Conservation (phyloP, 2,329 filamentous ascomycete species). For the Fusarium transvaalense region DNA sequence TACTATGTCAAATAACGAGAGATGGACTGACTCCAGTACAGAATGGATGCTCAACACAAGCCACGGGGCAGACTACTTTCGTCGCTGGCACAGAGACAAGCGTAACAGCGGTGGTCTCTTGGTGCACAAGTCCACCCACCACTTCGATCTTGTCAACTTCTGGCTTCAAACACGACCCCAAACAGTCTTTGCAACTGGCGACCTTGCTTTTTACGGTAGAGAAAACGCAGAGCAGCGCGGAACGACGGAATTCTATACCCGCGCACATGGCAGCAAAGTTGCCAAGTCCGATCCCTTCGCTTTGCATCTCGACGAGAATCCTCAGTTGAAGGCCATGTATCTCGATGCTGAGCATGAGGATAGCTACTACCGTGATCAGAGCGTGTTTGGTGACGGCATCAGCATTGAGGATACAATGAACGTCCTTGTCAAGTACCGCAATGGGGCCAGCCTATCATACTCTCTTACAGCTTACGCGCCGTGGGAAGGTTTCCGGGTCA, state of each 20-base stretch:
- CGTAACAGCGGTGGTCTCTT: constrained; percentile 70
- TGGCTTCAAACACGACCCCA: constrained; percentile 68
- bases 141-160: constrained; percentile 74
- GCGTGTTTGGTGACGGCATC: constrained; percentile 72
- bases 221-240: constrained; percentile 71
- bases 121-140: constrained; percentile 73
- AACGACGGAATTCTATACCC: constrained; percentile 62
- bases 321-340: constrained; percentile 69
- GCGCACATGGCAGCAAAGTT: constrained; percentile 63
- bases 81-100: constrained; percentile 73
- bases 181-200: constrained; percentile 70
- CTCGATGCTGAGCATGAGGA: constrained; percentile 74
- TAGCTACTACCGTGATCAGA: constrained; percentile 71
- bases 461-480: constrained; percentile 71
- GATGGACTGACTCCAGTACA: neutral
- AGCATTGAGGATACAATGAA: constrained; percentile 75
- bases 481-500: constrained; percentile 71
- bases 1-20: fast-evolving
- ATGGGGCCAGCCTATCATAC: constrained; percentile 70
- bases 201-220: constrained; percentile 70
- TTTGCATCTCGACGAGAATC: constrained; percentile 64
- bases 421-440: constrained; percentile 68
- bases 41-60: constrained; percentile 74
- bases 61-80: constrained; percentile 73
- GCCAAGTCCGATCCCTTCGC: constrained; percentile 70